Evolutionary conservation across 345 rosid species (phyloP).

Genomic region (Theobroma cacao): DNA sequence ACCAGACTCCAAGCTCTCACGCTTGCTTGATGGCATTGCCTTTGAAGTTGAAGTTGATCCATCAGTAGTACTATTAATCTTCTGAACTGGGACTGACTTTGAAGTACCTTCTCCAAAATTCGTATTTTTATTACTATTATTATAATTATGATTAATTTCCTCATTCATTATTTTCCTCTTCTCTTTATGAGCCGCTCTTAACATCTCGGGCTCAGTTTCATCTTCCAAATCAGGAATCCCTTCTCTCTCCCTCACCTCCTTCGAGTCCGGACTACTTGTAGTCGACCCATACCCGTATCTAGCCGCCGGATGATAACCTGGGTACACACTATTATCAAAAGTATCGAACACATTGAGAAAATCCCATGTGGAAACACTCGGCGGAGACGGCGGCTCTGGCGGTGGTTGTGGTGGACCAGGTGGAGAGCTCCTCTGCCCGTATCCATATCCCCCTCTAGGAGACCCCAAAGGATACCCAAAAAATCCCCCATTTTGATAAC

Average conservation of each 20-base stretch:
- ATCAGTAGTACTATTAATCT: neutral
- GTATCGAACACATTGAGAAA: conserved; percentile 69
- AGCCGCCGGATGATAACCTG: conserved; percentile 23
- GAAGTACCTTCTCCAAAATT: conserved; percentile 71
- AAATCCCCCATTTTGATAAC: conserved; percentile 45
- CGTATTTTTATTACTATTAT: conserved; percentile 27
- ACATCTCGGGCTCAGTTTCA: conserved; percentile 68
- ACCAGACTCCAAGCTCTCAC: conserved; percentile 28
- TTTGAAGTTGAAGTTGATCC: conserved; percentile 6
- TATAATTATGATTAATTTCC: conserved; percentile 14
- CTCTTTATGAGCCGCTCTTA: conserved; percentile 39
- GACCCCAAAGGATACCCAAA: conserved; percentile 50
- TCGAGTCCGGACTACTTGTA: conserved; percentile 80
- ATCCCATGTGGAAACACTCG: conserved; percentile 73
- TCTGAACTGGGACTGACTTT: conserved; percentile 40
- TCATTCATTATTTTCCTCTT: conserved; percentile 28
- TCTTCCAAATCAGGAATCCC: conserved; percentile 98
- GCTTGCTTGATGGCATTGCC: conserved; percentile 14
- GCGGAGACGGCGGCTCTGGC: conserved; percentile 77
- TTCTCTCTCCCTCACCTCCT: conserved; percentile 90
- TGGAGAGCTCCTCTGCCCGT: conserved; percentile 29
- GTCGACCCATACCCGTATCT: conserved; percentile 47
- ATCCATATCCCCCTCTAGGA: conserved; percentile 26
- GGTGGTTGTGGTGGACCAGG: conserved; percentile 43
- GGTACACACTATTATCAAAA: conserved; percentile 40